Conservation (phyloP, 1,284 basidiomycete species). For the Amylostereum areolatum region DNA sequence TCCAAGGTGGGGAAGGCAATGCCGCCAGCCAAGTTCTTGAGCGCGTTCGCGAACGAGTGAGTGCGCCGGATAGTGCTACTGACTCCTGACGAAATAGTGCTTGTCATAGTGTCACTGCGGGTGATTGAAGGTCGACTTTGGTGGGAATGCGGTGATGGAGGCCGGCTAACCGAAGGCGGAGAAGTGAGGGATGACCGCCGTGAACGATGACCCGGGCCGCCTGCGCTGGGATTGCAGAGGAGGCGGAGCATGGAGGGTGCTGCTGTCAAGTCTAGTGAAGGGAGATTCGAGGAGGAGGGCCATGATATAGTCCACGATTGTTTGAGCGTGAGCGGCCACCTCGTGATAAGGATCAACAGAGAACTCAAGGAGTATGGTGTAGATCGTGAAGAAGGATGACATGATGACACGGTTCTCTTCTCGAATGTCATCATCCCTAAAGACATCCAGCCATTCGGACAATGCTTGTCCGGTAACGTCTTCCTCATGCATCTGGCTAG, state of each 20-base stretch:
- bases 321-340: slow-evolving; percentile 86
- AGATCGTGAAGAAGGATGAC: slow-evolving; percentile 91
- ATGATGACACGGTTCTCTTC: slow-evolving; percentile 82
- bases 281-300: slow-evolving; percentile 86
- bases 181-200: slow-evolving; percentile 51
- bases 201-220: slow-evolving; percentile 27
- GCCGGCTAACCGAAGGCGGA: slow-evolving; percentile 28
- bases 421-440: slow-evolving; percentile 63
- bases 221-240: slow-evolving; percentile 20
- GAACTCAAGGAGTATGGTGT: slow-evolving; percentile 84
- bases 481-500: slow-evolving; percentile 45
- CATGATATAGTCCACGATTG: slow-evolving; percentile 89
- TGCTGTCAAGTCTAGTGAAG: slow-evolving; percentile 68
- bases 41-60: slow-evolving; percentile 77
- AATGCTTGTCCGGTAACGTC: slow-evolving; percentile 66
- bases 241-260: slow-evolving; percentile 52
- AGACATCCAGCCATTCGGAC: slow-evolving; percentile 68
- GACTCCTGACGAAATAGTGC: slow-evolving; percentile 51
- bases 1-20: slow-evolving; percentile 62
- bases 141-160: slow-evolving; percentile 29
- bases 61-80: slow-evolving; percentile 71
- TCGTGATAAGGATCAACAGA: slow-evolving; percentile 92
- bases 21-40: slow-evolving; percentile 71
- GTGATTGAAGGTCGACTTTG: slow-evolving; percentile 37
- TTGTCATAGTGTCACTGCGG: slow-evolving; percentile 59